Base-by-base conservation (phyloP, 2,329 filamentous ascomycete species). In the Hypoxylon sp. region DNA sequence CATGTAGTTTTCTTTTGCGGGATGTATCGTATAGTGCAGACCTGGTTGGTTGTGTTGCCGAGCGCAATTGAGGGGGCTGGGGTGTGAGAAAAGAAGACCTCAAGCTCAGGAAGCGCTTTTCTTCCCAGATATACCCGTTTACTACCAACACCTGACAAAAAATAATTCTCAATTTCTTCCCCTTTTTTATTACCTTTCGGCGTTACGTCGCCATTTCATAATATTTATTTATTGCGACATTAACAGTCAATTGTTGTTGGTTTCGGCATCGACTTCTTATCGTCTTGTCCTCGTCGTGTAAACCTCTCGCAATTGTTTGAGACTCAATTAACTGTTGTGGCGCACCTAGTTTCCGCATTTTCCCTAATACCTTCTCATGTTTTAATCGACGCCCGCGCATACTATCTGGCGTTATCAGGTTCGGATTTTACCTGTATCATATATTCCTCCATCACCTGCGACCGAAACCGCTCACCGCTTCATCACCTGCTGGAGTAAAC, bases 51-150 rank as follows among this genome's bases (percentile, higher is more conserved):
- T 66, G 69, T 65, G 62, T 64, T 70, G 71, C 64, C 57, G 64
- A 67, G 68, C 66, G 71, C 71, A 75, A 68, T 71, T 71, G 61
- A 71, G 68, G 70, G 71, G 71, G 69, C 61, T 69, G 66, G 69
- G 66, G 60, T 64, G 20, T 50, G 54, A 64, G 44, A 51, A 61
- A 60, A 60, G 31, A 14, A 61, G 22, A 33, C 42, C 48, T 22
- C 8, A 44, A 44, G 40, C 11, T 33, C 30, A 35, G 33, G 44
- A 55, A 57, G 22, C 33, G 51, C 20, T 20, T 49, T 56, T 51
- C 59, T 57, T 65, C 59, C 63, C 31, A 59, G 64, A 49, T 54
- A 42, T 62, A 46, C 59, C 50, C 48, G 22, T 66, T 63, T 63
- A 35, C 30, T 33, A 57, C 53, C 49, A 60, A 62, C 62, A 64